Base-by-base conservation (phyloP, 2,329 filamentous ascomycete genomes). In the Bipolaris cookei region DNA sequence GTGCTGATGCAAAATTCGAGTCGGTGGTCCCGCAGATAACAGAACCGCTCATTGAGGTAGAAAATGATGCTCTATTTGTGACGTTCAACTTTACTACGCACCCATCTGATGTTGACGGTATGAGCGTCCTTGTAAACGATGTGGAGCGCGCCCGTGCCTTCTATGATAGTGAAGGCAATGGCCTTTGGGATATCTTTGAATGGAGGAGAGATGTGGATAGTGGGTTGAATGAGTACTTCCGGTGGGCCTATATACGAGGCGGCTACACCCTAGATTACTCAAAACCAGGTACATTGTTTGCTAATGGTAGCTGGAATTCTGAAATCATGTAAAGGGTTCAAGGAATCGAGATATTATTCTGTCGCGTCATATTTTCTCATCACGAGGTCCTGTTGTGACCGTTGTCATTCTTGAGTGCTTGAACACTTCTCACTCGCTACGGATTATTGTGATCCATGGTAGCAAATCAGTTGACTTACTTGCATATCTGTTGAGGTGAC, bases 91-190 rank as follows among this genome's bases (percentile, higher is more conserved):
- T 71, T 74, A 79, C 56, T 58, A 76, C 80, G 13, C 77, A 76
- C 3, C 78, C 79, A 16, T 48, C 59, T 30, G 58, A 61, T 0
- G 89, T 87, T 61, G 88, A 94, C 66, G 91, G 90, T 14, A 84
- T 95, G 59, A 91, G 88, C 71, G 83, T 94, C 16, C 79, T 95
- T 0, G 89, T 95, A 59, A 95, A 96, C 67, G 91, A 96, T 67
- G 91, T 96, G 1, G 91, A 96, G 76, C 81, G 90, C 4, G 58
- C 54, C 34, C 69, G 72, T n/a, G 51, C 53, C 10, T 74, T 74
- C 56, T 64, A 60, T 20, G 65, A 68, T n/a, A 62, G 67, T 18
- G 62, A 48, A 16, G 25, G 52, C 16, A 43, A 60, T 38, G 59
- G 51, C 5, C 21, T 46, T 23, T 43, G 21, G 28, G 51, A 39